Conservation (phyloP, 164 flowering plant species). For the Platanus orientalis region DNA sequence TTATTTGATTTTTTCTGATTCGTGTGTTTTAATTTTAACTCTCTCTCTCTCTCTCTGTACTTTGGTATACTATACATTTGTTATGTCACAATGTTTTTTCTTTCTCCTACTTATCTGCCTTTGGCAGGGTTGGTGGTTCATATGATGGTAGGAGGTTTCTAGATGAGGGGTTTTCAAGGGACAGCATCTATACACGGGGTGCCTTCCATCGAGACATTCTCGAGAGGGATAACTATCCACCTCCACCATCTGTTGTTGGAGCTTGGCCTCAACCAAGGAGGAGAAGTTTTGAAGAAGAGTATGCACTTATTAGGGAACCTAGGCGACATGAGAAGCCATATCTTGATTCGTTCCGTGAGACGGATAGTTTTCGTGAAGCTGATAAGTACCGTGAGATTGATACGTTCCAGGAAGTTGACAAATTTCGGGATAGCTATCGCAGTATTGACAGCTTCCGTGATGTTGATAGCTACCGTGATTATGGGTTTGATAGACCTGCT, state of each 20-base stretch:
- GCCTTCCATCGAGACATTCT: constrained; percentile 51
- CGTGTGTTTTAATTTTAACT: background rate
- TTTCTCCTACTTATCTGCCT: constrained; percentile 21
- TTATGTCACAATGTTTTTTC: constrained; percentile 18
- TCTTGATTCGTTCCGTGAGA: constrained; percentile 46
- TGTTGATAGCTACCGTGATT: constrained; percentile 35
- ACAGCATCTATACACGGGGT: constrained; percentile 51
- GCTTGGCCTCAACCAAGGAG: constrained; percentile 71
- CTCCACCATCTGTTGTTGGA: constrained; percentile 54
- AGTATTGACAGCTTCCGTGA: constrained; percentile 33
- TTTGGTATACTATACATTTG: constrained; percentile 4
- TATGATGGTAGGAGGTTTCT: constrained; percentile 74
- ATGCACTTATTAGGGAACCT: constrained; percentile 58
- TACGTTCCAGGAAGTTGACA: constrained; percentile 43
- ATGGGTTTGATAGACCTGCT: constrained; percentile 55
- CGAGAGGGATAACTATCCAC: constrained; percentile 72
- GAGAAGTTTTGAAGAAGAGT: constrained; percentile 74
- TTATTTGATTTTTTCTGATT: background rate
- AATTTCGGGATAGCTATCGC: constrained; percentile 51
- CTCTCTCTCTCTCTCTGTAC: background rate
- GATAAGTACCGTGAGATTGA: constrained; percentile 46
- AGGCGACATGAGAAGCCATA: constrained; percentile 72
- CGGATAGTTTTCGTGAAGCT: constrained; percentile 45
- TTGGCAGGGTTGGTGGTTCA: constrained; percentile 74
- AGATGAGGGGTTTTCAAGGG: constrained; percentile 76